A percentile compares a stretch with the other conserved stretches of the same genome.
Conservation (phyloP, 106 monocot genomes). For the Chionographis japonica region DNA sequence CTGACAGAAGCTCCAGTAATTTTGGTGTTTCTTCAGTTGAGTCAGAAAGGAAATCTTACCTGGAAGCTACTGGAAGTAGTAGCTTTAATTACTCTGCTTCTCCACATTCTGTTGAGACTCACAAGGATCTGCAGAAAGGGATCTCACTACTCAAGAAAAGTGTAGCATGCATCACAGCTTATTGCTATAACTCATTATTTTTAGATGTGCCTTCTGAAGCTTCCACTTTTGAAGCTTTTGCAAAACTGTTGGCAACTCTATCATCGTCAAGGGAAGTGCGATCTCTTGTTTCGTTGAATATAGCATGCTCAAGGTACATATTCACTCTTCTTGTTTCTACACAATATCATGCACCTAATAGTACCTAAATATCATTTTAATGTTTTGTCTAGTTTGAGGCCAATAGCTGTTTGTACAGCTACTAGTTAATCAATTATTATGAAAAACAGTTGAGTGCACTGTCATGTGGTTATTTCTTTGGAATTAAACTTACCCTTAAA, state of each 20-base stretch:
- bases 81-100: conserved; percentile 68
- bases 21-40: conserved; percentile 90
- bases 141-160: conserved; percentile 92
- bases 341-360: no score
- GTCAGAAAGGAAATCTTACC: conserved; percentile 54
- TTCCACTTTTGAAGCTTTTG: conserved; percentile 95
- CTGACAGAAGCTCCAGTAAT: conserved; percentile 67
- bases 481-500: no score
- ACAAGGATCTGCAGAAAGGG: conserved; percentile 88
- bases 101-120: conserved; percentile 62
- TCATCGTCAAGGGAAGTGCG: conserved; percentile 72
- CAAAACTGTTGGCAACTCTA: conserved; percentile 60
- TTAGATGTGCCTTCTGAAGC: conserved; percentile 69
- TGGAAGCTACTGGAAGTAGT: conserved; percentile 39
- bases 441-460: no score
- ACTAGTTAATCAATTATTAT: no score
- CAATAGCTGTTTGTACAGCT: background rate
- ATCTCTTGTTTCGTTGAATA: conserved; percentile 47
- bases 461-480: no score
- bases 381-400: background rate
- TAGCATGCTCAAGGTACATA: conserved; percentile 59
- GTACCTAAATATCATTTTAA: background rate
- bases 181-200: conserved; percentile 71
- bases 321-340: background rate
- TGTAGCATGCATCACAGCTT: conserved; percentile 89